Conservation (phyloP, 352 stramenopile genomes). For the Phytopythium sindhum region DNA sequence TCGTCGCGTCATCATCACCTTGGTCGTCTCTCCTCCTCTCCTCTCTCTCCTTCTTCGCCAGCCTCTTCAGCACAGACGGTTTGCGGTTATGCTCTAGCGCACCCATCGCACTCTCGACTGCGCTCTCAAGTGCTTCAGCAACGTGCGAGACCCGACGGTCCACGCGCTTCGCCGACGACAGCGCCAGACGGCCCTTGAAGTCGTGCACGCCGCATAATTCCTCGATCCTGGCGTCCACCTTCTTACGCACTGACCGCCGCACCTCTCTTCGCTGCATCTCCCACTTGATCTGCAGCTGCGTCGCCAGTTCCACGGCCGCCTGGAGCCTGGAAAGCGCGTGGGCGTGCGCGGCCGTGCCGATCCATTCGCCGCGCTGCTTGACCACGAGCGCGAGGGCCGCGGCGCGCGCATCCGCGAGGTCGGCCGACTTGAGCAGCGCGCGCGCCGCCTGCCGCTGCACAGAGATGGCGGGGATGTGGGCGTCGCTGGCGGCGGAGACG, state of each 20-base stretch:
- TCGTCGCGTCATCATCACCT: not conserved
- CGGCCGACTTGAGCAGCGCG: not conserved
- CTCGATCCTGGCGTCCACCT: not conserved
- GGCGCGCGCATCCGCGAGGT: not conserved
- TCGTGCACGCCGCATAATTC: not conserved
- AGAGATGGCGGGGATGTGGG: not conserved
- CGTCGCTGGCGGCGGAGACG: not conserved
- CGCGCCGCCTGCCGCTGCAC: constrained; percentile 8
- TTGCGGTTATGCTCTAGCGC: not conserved
- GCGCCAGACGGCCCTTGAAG: not conserved
- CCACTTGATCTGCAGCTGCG: constrained; percentile 6
- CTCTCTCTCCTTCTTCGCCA: not conserved
- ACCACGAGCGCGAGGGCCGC: not conserved
- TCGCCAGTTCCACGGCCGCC: constrained; percentile 4
- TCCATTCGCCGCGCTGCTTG: not conserved
- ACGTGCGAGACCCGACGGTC: not conserved
- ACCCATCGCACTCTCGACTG: not conserved
- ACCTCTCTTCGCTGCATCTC: not conserved
- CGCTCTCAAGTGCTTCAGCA: not conserved
- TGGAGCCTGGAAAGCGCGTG: constrained; percentile 1
- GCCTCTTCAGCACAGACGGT: not conserved
- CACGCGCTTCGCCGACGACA: not conserved
- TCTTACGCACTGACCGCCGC: not conserved
- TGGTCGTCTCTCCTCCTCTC: not conserved
- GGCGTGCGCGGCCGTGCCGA: not conserved